Base-by-base conservation (phyloP, 768 basidiomycete genomes). In the Pulveroboletus frians region DNA sequence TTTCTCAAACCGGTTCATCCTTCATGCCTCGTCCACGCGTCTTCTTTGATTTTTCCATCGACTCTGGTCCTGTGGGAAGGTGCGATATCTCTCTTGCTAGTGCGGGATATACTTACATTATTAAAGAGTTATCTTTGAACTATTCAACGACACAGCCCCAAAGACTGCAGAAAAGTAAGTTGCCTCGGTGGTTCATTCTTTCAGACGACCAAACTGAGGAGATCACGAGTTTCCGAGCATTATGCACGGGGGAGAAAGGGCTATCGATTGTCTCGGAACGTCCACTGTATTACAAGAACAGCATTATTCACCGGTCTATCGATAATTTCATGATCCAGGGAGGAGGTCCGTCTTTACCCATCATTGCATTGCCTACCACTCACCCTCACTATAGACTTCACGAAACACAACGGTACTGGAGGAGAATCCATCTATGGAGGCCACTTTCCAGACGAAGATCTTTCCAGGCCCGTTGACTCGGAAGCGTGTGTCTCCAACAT, bases 171-270 rank as follows among this genome's bases (percentile, higher is more conserved):
- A 92, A 75, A 92, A 93, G 91, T 92, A 60, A 48, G 75, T 55
- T 17, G 14, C 36, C 35, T 35, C n/a, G 1, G n/a, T 43, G 15
- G 26, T 29, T 26, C n/a, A 27, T 29, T 44, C 21, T 36, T 41
- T 17, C 29, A 42, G 37, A 32, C 49, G 4, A 43, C 9, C 2
- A 37, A 54, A 36, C 52, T 66, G 31, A 61, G 9, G 32, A 43
- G 9, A 43, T 44, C 14, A 10, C 15, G 20, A 94, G 91, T 69
- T 94, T 94, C 65, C 80, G 92, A 38, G 80, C 83, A 3, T 71
- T 95, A 45, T 91, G 88, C 64, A 94, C 91, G 1, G 92, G 92
- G 9, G 88, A 92, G 65, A 83, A 80, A 59, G 92, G 92, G 5
- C 57, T 85, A 7, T 89, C 88, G 0, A 65, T 75, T 1, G 63